These are phyloP conservation scores for Aspergillus costaricaensis DNA, from an alignment of 2,329 filamentous ascomycete genomes.

Conservation along the genomic window DNA sequence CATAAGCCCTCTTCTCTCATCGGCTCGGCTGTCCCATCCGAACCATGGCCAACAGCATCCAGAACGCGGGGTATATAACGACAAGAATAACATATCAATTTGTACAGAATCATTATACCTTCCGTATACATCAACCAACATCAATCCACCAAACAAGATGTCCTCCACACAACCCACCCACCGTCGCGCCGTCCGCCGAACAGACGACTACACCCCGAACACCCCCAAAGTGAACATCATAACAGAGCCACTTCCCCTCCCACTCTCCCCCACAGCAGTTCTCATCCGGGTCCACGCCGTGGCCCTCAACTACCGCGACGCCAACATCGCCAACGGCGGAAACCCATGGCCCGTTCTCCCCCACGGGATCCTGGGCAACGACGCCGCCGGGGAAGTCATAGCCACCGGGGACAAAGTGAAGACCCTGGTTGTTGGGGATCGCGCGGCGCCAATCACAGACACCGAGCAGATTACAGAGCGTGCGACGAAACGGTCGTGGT, in stretches of 20 bases:
- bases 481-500: slow-evolving; percentile 42
- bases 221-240: slow-evolving; percentile 39
- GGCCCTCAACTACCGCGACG: slow-evolving; percentile 28
- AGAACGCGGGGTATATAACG: too few species aligned
- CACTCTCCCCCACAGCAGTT: slow-evolving; percentile 32
- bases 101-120: too few species aligned
- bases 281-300: slow-evolving; percentile 28
- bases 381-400: slow-evolving; percentile 47
- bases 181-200: slow-evolving; percentile 36
- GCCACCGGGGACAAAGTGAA: slow-evolving; percentile 40
- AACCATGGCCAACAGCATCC: too few species aligned
- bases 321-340: slow-evolving; percentile 30
- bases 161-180: background rate
- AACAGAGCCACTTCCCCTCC: slow-evolving; percentile 32
- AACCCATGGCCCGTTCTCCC: slow-evolving; percentile 45
- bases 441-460: slow-evolving; percentile 43
- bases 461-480: slow-evolving; percentile 45
- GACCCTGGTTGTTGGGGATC: slow-evolving; percentile 37
- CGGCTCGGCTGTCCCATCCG: too few species aligned
- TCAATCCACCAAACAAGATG: background rate
- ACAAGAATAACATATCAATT: too few species aligned
- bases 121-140: too few species aligned
- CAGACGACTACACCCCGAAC: slow-evolving; percentile 35
- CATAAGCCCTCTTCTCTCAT: too few species aligned
- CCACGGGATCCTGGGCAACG: slow-evolving; percentile 40